Base-by-base conservation (phyloP, 306 rosid genomes). In the Biancaea sappan region DNA sequence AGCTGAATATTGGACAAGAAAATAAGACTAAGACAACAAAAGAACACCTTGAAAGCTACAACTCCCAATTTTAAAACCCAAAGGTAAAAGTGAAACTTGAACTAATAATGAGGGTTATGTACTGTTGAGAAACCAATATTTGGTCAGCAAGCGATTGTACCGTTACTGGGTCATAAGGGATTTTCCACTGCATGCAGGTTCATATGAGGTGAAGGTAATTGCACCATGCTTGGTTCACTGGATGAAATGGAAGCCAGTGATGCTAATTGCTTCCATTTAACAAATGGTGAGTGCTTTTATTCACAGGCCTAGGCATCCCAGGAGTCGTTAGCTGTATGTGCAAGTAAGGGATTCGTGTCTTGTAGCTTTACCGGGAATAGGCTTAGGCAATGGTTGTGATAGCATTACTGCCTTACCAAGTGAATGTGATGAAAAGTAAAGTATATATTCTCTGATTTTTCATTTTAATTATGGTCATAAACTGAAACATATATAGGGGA, bases 111-210 rank as follows among this genome's bases (percentile, higher is more conserved):
- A 31, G 2, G 34, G 2, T 31, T 2, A 31, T 31, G 34, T 31
- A 31, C 34, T 31, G 34, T 31, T 31, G 34, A 31, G 3, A 31
- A 13, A 70, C 74, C 74, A 10, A 19, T 43, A 24, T 56, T 80
- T 1, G 75, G 64, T 16, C 73, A 72, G 26, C 47, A 38, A 18
- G 79, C 69, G 61, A 41, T 51, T 18, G 74, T 8, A 62, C 50
- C 59, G 24, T 35, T 25, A 14, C 53, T 10, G 1, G 90, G 38
- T 57, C 8, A 57, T 44, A 58, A 70, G 58, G 47, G 81, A 44
- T 70, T 85, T 50, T 48, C 37, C n/a, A n/a, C 40, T n/a, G 73
- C 29, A 35, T 26, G 62, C 53, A 54, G 44, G 73, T 57, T 74
- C 31, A 34, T 69, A 16, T 44, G 24, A 19, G 67, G 26, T 1